Evolutionary conservation across 768 basidiomycete genomes (phyloP).

Genomic region (Sporobolomyces phaffii): DNA sequence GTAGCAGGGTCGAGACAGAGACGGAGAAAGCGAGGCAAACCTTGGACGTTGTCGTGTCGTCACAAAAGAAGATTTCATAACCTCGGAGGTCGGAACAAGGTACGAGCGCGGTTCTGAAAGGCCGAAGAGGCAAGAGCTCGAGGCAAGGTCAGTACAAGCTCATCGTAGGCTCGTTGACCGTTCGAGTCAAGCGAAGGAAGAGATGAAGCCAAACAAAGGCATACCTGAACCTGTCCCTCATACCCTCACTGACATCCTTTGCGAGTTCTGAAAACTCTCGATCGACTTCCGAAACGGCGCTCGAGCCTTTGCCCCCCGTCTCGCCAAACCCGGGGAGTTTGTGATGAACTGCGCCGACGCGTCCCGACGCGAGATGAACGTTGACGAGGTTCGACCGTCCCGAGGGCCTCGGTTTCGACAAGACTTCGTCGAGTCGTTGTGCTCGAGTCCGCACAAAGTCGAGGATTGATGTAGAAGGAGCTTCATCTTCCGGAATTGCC

Average conservation of each 20-base stretch:
- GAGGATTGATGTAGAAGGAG: not conserved
- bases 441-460: not conserved
- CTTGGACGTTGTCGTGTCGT: constrained; percentile 23
- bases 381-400: constrained; percentile 23
- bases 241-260: constrained; percentile 18
- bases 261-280: constrained; percentile 17
- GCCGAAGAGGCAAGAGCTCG: too few relatives aligned
- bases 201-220: not conserved
- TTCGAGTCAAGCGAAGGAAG: not conserved
- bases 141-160: too few relatives aligned
- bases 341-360: not conserved
- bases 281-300: constrained; percentile 1
- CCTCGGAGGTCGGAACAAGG: constrained; percentile 10
- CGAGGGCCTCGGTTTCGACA: constrained; percentile 3
- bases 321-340: not conserved
- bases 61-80: constrained; percentile 32
- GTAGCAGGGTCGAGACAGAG: not conserved
- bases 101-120: constrained; percentile 7
- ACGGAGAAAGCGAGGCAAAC: not conserved
- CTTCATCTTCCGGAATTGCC: too few relatives aligned
- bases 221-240: constrained; percentile 7
- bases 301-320: not conserved
- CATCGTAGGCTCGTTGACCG: too few relatives aligned
- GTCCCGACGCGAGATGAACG: not conserved
- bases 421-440: not conserved